Evolutionary conservation across 768 basidiomycete species (phyloP), one percentile per base, ranked within the genome.

Genomic region (Rhizopogon vesiculosus): DNA sequence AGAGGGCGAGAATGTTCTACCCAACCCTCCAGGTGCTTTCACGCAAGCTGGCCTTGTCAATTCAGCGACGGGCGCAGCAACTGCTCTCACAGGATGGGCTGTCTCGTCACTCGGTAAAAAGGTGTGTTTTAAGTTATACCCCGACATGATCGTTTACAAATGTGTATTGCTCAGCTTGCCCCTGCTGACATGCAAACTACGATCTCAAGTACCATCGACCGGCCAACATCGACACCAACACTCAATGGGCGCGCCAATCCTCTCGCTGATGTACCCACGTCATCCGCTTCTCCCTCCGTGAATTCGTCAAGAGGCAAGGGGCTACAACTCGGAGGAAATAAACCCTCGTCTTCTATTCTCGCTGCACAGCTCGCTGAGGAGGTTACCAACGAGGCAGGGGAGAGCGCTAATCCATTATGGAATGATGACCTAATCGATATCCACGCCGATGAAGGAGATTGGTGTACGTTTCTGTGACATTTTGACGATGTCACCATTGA

Each of bases 31-130:
- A 33, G 64, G 67, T n/a, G 63, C 63, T 7, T 62, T 69, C 41
- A 64, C 59, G 45, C 59, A 65, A 55, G 57, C 60, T 45, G 62
- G 78, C 10, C 72, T 97, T 2, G 91, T 91, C 15, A 93, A 86
- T 61, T 86, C 86, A 4, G 93, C 96, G 0, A 86, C 93, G 0
- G 94, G 93, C 0, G 95, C 94, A 2, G 96, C 95, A 16, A 88
- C 91, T 7, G 89, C 87, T 16, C 74, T 99, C 3, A 95, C 96
- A 13, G 93, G 94, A 6, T 98, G 96, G 96, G 96, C 96, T 2
- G 92, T 98, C 42, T 89, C 93, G 4, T 93, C 90, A 0, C 64
- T 98, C 0, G 86, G 89, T 28, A 94, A 85, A 73, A 90, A 89
- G 77, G 90, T 89, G 52, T 31, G 73, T 53, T 13, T 5, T 12